Base-by-base conservation (phyloP, 345 rosid genomes). In the Salix exigua region DNA sequence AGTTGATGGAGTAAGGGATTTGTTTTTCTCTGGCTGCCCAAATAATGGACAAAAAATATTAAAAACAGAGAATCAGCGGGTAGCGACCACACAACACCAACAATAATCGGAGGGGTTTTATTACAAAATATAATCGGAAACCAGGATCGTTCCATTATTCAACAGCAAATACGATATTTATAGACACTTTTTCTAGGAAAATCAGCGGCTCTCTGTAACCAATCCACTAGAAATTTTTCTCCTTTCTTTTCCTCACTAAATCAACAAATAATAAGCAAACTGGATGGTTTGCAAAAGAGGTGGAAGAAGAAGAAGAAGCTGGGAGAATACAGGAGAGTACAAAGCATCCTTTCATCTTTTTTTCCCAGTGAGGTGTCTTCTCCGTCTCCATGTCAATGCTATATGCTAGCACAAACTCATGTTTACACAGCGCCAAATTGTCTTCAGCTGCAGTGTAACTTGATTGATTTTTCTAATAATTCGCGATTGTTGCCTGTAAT, bases 381-480 rank as follows among this genome's bases (percentile, higher is more conserved):
- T 1, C 18, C 40, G 37, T 42, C 30, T 31, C 64, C 42, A 18
- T 30, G 42, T 16, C 25, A 50, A 50, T 50, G 55, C 55, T 50
- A 14, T 51, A 18, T 51, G 37, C 37, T 35, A 35, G 42, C 62
- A 71, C 73, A 31, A 31, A 51, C 90, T 88, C 69, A 62, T 73
- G 25, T 13, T 6, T 58, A 35, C 26, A 37, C 16, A 4, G 11
- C 26, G 9, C 37, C 68, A 61, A 25, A 25, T 42, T 12, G 17
- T 66, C 31, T 44, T 71, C 69, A 80, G 67, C 65, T 75, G 83
- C 85, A 79, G 72, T 84, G 84, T 81, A 85, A n/a, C 75, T 73
- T 82, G 62, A 88, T 71, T 21, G 83, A 84, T 75, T 70, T 82
- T 71, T 82, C 88, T 68, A 86, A 73, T 81, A 82, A 82, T 19